Conservation (phyloP, 192 early-diverging fungal species). For the Umbelopsis ramanniana region DNA sequence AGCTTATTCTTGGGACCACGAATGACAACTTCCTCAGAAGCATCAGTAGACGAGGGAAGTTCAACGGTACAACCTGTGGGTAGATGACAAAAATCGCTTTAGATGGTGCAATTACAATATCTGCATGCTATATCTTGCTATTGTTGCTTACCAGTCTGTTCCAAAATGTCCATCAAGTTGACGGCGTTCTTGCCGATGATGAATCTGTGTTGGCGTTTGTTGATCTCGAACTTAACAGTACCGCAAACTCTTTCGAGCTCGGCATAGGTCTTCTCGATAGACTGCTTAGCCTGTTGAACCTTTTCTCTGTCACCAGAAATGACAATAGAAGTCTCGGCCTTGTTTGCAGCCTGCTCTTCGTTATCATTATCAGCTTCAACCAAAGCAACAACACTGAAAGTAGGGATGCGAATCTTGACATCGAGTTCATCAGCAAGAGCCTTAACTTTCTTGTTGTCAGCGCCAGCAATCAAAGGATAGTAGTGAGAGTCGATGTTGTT, state of each 20-base stretch:
- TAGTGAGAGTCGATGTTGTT: conserved; percentile 69
- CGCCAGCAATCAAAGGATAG: conserved; percentile 85
- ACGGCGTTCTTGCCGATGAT: conserved; percentile 82
- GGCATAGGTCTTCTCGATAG: conserved; percentile 59
- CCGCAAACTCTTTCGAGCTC: conserved; percentile 69
- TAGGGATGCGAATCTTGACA: conserved; percentile 82
- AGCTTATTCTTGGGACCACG: conserved; percentile 78
- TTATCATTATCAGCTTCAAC: conserved; percentile 49
- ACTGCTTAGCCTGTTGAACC: conserved; percentile 66
- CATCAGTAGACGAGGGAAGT: conserved; percentile 71
- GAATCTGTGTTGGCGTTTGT: conserved; percentile 94
- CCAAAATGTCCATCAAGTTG: conserved; percentile 81
- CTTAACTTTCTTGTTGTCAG: conserved; percentile 65
- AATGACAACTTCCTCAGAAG: conserved; percentile 76
- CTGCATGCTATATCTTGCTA: not conserved
- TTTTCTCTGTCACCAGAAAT: conserved; percentile 80
- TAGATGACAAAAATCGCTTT: not conserved
- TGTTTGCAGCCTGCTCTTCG: conserved; percentile 20
- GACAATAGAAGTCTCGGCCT: conserved; percentile 58
- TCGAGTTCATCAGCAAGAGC: conserved; percentile 63
- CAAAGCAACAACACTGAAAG: conserved; percentile 40
- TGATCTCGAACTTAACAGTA: conserved; percentile 70
- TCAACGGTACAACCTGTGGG: conserved; percentile 75
- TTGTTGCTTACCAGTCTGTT: conserved; percentile 60
- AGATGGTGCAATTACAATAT: not conserved